Evolutionary conservation across 164 flowering plant species (phyloP).

Genomic region (Vitis labrusca): DNA sequence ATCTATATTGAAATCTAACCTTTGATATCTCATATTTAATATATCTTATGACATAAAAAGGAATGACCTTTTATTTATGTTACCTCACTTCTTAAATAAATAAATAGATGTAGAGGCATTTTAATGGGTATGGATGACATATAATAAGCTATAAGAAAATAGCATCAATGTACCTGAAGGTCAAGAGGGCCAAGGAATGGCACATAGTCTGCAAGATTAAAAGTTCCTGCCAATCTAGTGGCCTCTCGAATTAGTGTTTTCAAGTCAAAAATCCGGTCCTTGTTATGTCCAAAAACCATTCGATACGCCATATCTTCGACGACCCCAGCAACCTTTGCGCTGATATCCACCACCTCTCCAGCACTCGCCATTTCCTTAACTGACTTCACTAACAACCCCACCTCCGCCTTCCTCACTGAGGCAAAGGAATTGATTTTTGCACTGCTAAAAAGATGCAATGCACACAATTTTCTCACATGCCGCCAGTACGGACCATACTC

Average conservation of each 20-base stretch:
- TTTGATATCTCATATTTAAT: too few relatives aligned
- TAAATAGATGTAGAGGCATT: too few relatives aligned
- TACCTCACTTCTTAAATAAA: too few relatives aligned
- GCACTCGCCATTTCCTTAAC: too few relatives aligned
- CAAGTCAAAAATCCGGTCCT: constrained; percentile 5
- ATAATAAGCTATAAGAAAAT: not conserved
- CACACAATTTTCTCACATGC: constrained; percentile 18
- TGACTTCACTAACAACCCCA: not conserved
- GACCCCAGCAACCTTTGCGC: constrained; percentile 2
- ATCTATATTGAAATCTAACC: too few relatives aligned
- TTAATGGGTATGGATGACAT: too few relatives aligned
- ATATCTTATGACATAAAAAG: too few relatives aligned
- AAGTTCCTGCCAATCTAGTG: constrained; percentile 14
- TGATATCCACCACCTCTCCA: constrained; percentile 4
- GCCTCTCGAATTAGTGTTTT: constrained; percentile 12
- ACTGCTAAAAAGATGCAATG: constrained; percentile 18
- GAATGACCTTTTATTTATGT: too few relatives aligned
- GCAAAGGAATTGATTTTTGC: constrained; percentile 17
- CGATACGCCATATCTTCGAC: constrained; percentile 9
- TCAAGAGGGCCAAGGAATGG: constrained; percentile 22
- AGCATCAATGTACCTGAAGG: constrained; percentile 10
- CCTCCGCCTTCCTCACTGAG: constrained; percentile 9
- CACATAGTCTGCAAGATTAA: constrained; percentile 29
- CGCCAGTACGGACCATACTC: constrained; percentile 35
- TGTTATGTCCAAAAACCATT: constrained; percentile 13